Percentiles rank a stretch among this genome's conserved stretches.
phyloP scores from a whole-genome alignment of 768 basidiomycete genomes.

The Tricholoma terreum region DNA sequence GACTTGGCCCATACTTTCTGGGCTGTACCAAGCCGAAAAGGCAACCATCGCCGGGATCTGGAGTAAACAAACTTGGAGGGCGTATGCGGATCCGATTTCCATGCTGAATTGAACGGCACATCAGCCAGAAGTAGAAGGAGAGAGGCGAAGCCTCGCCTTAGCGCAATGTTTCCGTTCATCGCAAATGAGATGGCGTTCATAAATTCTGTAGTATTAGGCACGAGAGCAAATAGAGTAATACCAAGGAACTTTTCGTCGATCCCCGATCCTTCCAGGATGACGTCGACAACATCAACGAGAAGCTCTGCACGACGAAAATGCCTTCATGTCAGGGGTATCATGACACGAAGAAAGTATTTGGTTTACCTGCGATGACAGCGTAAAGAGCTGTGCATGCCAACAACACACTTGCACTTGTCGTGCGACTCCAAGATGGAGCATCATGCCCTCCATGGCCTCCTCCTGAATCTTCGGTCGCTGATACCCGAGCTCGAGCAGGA shows the following conservation, averaged over 20 bases:
- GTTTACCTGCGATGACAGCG: conserved; percentile 87
- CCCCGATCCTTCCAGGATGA: conserved; percentile 83
- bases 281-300: conserved; percentile 93
- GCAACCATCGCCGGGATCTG: conserved; percentile 99
- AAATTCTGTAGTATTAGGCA: conserved; percentile 98
- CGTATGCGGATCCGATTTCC: conserved; percentile 99
- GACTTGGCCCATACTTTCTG: conserved; percentile 79
- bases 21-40: conserved; percentile 94
- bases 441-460: conserved; percentile 82
- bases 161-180: conserved; percentile 91
- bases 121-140: background rate
- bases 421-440: conserved; percentile 93
- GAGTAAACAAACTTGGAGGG: conserved; percentile 93
- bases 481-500: conserved; percentile 44
- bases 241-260: conserved; percentile 98
- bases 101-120: conserved; percentile 53
- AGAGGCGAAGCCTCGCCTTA: conserved; percentile 55
- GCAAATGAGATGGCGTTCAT: conserved; percentile 99
- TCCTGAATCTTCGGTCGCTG: conserved; percentile 32
- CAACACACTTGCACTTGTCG: conserved; percentile 85
- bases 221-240: conserved; percentile 92
- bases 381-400: conserved; percentile 89
- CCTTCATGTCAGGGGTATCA: background rate
- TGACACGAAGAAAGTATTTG: conserved; percentile 21
- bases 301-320: conserved; percentile 58